Base-by-base conservation (phyloP, 164 flowering plant species). In the Protea cynaroides region DNA sequence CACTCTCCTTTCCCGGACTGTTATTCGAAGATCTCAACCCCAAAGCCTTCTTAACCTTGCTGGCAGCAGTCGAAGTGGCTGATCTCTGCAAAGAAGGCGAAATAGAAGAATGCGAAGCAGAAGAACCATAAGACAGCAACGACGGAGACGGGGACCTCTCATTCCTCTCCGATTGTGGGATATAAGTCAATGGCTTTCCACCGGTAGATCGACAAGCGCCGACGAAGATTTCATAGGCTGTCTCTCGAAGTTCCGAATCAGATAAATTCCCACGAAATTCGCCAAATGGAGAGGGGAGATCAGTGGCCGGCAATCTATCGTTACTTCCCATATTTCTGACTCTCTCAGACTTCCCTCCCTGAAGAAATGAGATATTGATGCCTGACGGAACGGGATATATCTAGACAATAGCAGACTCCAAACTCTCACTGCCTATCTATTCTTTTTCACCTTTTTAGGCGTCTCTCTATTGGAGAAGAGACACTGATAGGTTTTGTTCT, bases 171-270 rank as follows among this genome's bases (percentile, higher is more conserved):
- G 75, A 71, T 58, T 68, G 75, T 15, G 89, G 58, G 24, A 70
- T 66, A 71, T 66, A 85, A 57, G 84, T 61, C 61, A 93, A 85
- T 6, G 89, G 82, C 72, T 83, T 90, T 2, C 85, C 84, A 23
- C 86, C 62, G 19, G 93, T 78, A 51, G 96, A 79, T n/a, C 97
- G 86, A 74, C 82, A 81, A 1, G 78, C 81, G 49, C 87, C 84
- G 58, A 89, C 80, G 72, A 93, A 86, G 81, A 93, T 81, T 82
- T 90, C 96, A 73, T 83, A 93, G 9, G 94, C 86, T 7, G 96
- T 81, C 49, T 82, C 77, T 12, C 86, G 82, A 47, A 92, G 91
- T 61, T 92, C 96, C n/a, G 85, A 34, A 38, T 79, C 71, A 29
- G 98, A 56, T 63, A 93, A 78, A 1, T 71, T 68, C 43, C 80